A percentile compares a stretch with the other conserved stretches of the same genome.
Evolutionary conservation across 2,329 filamentous ascomycete species (phyloP).

Genomic region (Fusarium sterilihyphosum): DNA sequence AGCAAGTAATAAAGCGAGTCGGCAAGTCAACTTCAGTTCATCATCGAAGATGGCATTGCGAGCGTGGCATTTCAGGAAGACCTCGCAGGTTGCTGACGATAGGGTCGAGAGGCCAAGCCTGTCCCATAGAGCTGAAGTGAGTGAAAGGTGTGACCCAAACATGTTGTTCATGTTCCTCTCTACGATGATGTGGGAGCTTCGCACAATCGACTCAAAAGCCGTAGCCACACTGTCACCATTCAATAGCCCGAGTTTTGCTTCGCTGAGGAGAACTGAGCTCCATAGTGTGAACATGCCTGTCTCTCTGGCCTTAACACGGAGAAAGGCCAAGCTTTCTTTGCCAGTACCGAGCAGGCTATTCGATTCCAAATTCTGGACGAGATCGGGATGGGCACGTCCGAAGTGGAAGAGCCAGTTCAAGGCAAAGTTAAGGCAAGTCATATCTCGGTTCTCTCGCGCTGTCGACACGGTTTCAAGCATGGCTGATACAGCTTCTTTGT

Average conservation of each 20-base stretch:
- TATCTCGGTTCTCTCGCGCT: constrained; percentile 93
- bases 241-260: constrained; percentile 81
- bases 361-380: constrained; percentile 76
- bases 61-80: constrained; percentile 79
- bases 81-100: constrained; percentile 71
- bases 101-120: constrained; percentile 72
- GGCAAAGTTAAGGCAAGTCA: constrained; percentile 91
- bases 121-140: constrained; percentile 79
- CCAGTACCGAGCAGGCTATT: constrained; percentile 80
- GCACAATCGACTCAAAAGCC: constrained; percentile 81
- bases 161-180: constrained; percentile 77
- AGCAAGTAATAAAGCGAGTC: constrained; percentile 69
- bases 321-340: constrained; percentile 82
- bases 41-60: constrained; percentile 74
- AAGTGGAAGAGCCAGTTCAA: constrained; percentile 97
- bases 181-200: constrained; percentile 84
- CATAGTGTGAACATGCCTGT: constrained; percentile 86
- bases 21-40: constrained; percentile 77
- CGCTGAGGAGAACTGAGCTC: constrained; percentile 84
- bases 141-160: constrained; percentile 77
- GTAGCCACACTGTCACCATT: constrained; percentile 72
- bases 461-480: constrained; percentile 96
- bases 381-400: constrained; percentile 81
- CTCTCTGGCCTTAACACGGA: constrained; percentile 88
- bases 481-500: constrained; percentile 87